Conservation (phyloP, 2,329 filamentous ascomycete species). For the Pseudocercospora cruenta region DNA sequence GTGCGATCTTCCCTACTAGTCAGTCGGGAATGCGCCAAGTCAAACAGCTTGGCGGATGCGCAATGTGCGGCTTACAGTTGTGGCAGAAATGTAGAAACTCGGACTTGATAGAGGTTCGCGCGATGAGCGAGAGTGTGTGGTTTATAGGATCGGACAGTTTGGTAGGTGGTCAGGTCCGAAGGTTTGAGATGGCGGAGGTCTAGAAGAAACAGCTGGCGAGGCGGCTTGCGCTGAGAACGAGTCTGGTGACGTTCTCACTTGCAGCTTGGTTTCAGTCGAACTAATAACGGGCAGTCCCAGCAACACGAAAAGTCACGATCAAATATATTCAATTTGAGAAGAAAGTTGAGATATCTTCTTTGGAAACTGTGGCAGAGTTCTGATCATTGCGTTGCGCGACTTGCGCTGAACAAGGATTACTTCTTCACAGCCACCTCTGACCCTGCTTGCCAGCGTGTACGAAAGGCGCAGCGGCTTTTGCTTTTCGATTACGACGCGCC, state of each 20-base stretch:
- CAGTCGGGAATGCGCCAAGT: not conserved
- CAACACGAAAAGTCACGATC: not conserved
- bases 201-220: constrained; percentile 1
- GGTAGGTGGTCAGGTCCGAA: not conserved
- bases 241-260: constrained; percentile 1
- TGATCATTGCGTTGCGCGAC: not conserved
- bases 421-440: not conserved
- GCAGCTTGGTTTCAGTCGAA: not conserved
- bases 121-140: not conserved
- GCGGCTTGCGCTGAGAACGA: not conserved
- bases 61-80: not conserved
- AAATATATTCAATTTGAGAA: not conserved
- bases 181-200: constrained; percentile 2
- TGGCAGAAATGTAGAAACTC: not conserved
- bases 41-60: constrained; percentile 2
- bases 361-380: not conserved
- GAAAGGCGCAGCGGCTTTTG: not conserved
- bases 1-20: not conserved
- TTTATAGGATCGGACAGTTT: not conserved
- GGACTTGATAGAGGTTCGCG: not conserved
- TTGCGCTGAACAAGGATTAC: not conserved
- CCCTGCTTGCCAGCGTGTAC: not conserved
- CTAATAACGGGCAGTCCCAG: not conserved
- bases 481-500: not conserved
- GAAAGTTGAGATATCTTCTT: not conserved